Evolutionary conservation across 768 basidiomycete genomes (phyloP), one percentile per base, ranked within the genome.

Genomic region (Galerina sulciceps): DNA sequence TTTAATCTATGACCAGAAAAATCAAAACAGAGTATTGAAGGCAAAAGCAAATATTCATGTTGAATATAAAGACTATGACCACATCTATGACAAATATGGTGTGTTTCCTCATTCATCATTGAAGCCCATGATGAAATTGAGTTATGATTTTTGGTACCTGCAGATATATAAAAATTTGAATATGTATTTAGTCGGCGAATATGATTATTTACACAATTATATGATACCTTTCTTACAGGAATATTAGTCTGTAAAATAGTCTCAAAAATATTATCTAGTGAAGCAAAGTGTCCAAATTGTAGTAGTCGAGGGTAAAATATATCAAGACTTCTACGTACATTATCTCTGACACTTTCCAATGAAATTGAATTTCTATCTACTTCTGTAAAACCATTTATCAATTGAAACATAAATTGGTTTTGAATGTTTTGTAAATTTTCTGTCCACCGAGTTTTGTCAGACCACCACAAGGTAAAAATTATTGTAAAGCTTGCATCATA

Each of bases 401-500:
- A 14, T 1, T 26, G 6, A 8, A 26, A 15, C 20, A 46, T 46
- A 14, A 14, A 26, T 26, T 22, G 23, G 26, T 46, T 46, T 13
- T 22, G 22, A 14, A 15, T 46, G 6, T 6, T 22, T 4, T 26
- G 22, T 11, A 46, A 26, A 6, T n/a, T 15, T 4, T 34, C 9
- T 1, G 35, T 47, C 48, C 59, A 56, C 26, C 42, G 23, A 14
- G n/a, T 15, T 54, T 18, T 26, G 34, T 41, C 37, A 17, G 9
- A 20, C 15, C n/a, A 20, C 69, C 66, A 71, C 13, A 69, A 46
- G 45, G 65, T 46, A 54, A 53, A 68, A 5, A 75, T 44, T 4
- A 67, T 52, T 0, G 65, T 56, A 23, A 75, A 52, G 3, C 67
- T 36, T 11, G 66, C n/a, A 52, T 75, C 74, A 64, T 75, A 75